Evolutionary conservation across 2,329 filamentous ascomycete genomes (phyloP).

Genomic region (Metarhizium anisopliae): DNA sequence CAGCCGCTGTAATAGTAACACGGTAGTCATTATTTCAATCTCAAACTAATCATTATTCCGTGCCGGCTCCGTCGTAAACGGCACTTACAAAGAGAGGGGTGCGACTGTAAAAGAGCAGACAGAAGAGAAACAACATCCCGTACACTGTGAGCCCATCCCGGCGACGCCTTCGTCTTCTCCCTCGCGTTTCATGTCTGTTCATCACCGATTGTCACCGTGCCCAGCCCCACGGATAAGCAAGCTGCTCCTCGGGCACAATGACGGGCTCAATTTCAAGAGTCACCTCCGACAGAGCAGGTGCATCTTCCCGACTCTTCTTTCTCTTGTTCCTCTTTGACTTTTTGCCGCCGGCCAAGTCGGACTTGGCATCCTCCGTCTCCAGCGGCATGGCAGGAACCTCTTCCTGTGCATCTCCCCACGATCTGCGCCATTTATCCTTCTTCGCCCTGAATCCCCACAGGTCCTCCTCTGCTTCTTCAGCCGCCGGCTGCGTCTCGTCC

Average conservation of each 20-base stretch:
- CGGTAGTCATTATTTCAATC: neutral
- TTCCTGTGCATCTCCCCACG: no score
- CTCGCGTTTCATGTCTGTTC: no score
- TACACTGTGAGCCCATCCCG: neutral
- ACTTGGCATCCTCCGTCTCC: no score
- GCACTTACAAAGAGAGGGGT: neutral
- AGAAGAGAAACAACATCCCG: neutral
- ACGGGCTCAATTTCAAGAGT: neutral
- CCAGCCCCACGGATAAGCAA: neutral
- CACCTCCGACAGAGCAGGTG: neutral
- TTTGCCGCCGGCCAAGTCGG: no score
- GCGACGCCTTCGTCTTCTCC: neutral
- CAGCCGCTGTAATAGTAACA: no score
- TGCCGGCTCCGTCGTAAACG: neutral
- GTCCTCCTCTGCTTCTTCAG: no score
- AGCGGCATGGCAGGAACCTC: no score
- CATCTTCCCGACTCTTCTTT: neutral
- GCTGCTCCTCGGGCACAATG: neutral
- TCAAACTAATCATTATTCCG: neutral
- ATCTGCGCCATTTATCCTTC: no score
- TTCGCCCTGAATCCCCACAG: no score
- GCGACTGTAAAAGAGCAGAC: neutral
- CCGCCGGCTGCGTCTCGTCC: neutral
- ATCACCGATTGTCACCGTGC: neutral
- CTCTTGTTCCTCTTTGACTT: neutral